Conservation (phyloP, 1,284 basidiomycete species). For the Uromyces viciae-fabae region DNA sequence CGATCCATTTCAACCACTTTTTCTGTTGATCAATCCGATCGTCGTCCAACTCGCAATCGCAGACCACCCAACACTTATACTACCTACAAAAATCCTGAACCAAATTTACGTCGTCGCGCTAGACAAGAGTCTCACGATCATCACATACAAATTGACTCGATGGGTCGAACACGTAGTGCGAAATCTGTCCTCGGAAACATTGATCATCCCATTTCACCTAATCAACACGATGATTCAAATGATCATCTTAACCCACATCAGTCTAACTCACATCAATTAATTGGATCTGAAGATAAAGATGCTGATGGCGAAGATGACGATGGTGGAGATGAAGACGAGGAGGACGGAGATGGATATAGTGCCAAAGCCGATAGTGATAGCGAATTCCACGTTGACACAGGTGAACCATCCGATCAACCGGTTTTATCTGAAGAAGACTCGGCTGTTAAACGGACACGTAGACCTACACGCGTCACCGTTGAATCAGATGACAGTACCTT, state of each 20-base stretch:
- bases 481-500: slow-evolving; percentile 27
- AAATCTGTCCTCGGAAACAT: not conserved
- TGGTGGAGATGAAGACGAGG: slow-evolving; percentile 6
- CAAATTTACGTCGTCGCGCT: not conserved
- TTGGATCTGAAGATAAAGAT: slow-evolving; percentile 64
- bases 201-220: not conserved
- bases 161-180: slow-evolving; percentile 16
- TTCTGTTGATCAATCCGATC: not conserved
- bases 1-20: not conserved
- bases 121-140: not conserved
- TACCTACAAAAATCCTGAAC: not conserved
- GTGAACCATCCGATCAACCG: slow-evolving; percentile 50
- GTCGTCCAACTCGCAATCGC: not conserved
- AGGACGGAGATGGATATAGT: not conserved
- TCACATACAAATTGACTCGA: not conserved
- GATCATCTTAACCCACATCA: not conserved
- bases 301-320: slow-evolving; percentile 62
- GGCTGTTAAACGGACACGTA: slow-evolving; percentile 58
- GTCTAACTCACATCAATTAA: not conserved
- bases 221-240: not conserved
- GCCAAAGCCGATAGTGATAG: slow-evolving; percentile 25
- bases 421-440: slow-evolving; percentile 58
- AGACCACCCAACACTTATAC: slow-evolving; percentile 5
- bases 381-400: slow-evolving; percentile 32
- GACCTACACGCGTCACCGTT: slow-evolving; percentile 56